These are phyloP conservation scores for Leonotis leonurus DNA, from an alignment of 257 asterid genomes.

Conservation along the genomic window DNA sequence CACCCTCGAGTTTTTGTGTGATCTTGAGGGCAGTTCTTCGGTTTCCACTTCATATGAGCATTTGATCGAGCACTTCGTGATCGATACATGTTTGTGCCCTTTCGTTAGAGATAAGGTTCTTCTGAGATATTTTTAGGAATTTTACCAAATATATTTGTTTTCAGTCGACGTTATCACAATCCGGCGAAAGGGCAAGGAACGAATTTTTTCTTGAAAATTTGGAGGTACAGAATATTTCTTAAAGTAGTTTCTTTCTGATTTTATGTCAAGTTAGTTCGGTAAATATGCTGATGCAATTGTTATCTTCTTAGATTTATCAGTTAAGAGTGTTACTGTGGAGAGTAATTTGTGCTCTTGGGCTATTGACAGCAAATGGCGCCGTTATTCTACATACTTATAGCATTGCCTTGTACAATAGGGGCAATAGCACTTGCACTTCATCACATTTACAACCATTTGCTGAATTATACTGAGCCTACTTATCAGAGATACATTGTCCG, in stretches of 20 bases:
- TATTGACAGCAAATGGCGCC: constrained; percentile 63
- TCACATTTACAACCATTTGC: constrained; percentile 81
- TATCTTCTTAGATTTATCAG: constrained; percentile 18
- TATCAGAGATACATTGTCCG: constrained; percentile 96
- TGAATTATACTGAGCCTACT: constrained; percentile 93
- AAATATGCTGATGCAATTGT: constrained; percentile 11
- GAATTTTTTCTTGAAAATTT: constrained; percentile 7
- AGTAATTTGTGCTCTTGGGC: constrained; percentile 16
- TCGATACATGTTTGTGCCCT: neutral
- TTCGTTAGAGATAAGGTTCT: constrained; percentile 13
- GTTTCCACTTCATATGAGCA: constrained; percentile 8
- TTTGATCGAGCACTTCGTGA: constrained; percentile 16
- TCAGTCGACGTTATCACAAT: constrained; percentile 12
- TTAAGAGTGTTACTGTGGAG: neutral
- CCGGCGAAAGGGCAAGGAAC: constrained; percentile 7
- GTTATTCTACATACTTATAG: constrained; percentile 60
- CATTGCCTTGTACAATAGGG: constrained; percentile 83
- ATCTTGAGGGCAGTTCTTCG: neutral
- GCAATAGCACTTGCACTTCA: constrained; percentile 65
- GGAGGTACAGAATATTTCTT: constrained; percentile 15
- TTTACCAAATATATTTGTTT: neutral
- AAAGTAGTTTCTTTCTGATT: neutral
- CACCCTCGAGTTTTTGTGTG: neutral
- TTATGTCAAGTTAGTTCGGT: constrained; percentile 1
- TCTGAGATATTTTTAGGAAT: neutral